Base-by-base conservation (phyloP, 345 rosid species). In the Hibiscus syriacus region DNA sequence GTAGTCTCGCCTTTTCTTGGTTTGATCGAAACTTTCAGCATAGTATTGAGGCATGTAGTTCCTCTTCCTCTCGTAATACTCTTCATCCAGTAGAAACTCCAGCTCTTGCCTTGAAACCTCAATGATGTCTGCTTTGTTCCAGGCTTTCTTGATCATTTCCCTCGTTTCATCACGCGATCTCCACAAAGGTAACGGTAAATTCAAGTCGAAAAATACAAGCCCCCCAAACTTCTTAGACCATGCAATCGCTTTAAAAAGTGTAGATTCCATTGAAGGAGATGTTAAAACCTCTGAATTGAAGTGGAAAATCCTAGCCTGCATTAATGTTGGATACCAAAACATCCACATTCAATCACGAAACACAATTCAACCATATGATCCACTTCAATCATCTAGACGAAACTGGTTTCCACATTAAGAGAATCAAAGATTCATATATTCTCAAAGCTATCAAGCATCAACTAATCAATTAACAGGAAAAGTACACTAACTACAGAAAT, bases 301-400 rank as follows among this genome's bases (percentile, higher is more conserved):
- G 73, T 93, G 94, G 74, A 93, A 83, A 55, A 93, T 82, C 76
- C 86, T 89, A 16, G 98, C 96, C 97, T 89, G 90, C 82, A 83
- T 69, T 4, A 59, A 34, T 23, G 14, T 71, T 54, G 48, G 26
- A 25, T 49, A 22, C 39, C 34, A 60, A 70, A 59, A 27, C 34
- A 46, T 29, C 36, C 66, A 67, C 36, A 75, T 64, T 41, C 69
- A 67, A 17, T 65, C 53, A 62, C 30, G 60, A 22, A 69, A 71
- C 23, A 20, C 64, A 34, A 34, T 59, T 20, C 16, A 59, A n/a
- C 23, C 63, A 57, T 30, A 30, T 30, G 22, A 12, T 55, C 32
- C 6, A 56, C 62, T 56, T n/a, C 32, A 56, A 56, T 29, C 62
- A 56, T 56, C 39, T 14, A 32, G 43, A 9, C 26, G 2, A 36